These are phyloP conservation scores for Ophiostoma piceae DNA, from an alignment of 2,329 filamentous ascomycete species.

Conservation along the genomic window DNA sequence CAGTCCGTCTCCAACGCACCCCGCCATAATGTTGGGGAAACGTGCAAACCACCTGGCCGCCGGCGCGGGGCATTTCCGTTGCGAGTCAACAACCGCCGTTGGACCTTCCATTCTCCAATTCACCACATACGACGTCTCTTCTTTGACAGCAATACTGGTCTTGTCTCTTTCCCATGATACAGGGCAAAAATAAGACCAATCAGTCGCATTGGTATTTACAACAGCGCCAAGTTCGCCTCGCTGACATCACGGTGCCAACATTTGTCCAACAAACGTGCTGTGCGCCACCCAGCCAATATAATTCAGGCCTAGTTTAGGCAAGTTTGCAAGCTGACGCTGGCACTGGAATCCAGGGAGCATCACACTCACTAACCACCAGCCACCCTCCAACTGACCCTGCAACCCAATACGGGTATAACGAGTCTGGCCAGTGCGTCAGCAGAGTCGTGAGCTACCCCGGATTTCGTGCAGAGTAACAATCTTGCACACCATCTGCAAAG, in stretches of 20 bases:
- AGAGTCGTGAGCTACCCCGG: not conserved
- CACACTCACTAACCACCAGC: not conserved
- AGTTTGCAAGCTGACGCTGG: not conserved
- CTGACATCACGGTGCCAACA: conserved; percentile 7
- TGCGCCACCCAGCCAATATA: not conserved
- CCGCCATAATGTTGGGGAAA: not conserved
- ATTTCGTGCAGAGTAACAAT: not conserved
- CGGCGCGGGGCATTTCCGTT: not conserved
- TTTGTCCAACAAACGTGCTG: conserved; percentile 3
- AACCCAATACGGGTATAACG: not conserved
- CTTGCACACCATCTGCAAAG: not conserved
- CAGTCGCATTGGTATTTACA: not conserved
- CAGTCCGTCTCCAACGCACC: not conserved
- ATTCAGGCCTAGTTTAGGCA: not conserved
- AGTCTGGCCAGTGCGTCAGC: not conserved
- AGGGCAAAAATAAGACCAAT: not conserved
- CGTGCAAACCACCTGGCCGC: not conserved
- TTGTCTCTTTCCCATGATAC: not conserved
- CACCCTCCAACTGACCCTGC: not conserved
- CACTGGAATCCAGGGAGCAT: not conserved
- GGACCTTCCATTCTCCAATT: not conserved
- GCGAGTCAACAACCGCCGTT: no score
- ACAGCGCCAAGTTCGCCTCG: not conserved
- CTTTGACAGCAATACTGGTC: not conserved
- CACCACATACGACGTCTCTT: not conserved